Evolutionary conservation across 1,139 yeast genomes (phyloP).

Genomic region (Scheffersomyces lignicola): DNA sequence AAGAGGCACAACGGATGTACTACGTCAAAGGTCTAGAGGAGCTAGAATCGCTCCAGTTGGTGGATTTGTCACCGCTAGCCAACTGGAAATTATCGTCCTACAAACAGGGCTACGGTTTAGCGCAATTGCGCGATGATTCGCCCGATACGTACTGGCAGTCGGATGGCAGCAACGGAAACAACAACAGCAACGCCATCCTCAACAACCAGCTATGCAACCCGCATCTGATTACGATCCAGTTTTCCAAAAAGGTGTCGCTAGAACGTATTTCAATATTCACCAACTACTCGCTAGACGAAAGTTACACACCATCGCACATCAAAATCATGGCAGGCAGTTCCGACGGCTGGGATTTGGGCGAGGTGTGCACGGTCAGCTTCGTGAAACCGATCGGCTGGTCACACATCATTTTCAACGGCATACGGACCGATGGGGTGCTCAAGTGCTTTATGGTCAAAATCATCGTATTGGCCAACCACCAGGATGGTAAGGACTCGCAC

Average conservation of each 20-base stretch:
- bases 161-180: slow-evolving; percentile 61
- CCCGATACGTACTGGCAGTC: slow-evolving; percentile 90
- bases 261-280: slow-evolving; percentile 72
- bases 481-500: slow-evolving; percentile 95
- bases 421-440: slow-evolving; percentile 57
- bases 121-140: slow-evolving; percentile 70
- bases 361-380: slow-evolving; percentile 67
- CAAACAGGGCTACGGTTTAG: slow-evolving; percentile 73
- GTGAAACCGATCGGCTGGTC: slow-evolving; percentile 87
- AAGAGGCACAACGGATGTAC: slow-evolving; percentile 43
- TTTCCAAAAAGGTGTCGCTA: slow-evolving; percentile 73
- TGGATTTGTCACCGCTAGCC: slow-evolving; percentile 80
- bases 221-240: slow-evolving; percentile 77
- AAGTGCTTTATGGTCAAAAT: slow-evolving; percentile 75
- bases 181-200: slow-evolving; percentile 25
- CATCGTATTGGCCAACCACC: slow-evolving; percentile 78
- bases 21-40: slow-evolving; percentile 52
- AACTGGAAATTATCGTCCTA: slow-evolving; percentile 81
- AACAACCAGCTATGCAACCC: slow-evolving; percentile 64
- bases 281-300: slow-evolving; percentile 72
- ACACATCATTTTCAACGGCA: slow-evolving; percentile 64
- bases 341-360: slow-evolving; percentile 73
- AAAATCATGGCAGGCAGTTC: slow-evolving; percentile 81
- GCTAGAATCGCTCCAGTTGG: slow-evolving; percentile 56
- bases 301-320: slow-evolving; percentile 84